These are phyloP conservation scores for Solanum hybrid DNA, from an alignment of 305 asterid genomes.

Conservation along the genomic window DNA sequence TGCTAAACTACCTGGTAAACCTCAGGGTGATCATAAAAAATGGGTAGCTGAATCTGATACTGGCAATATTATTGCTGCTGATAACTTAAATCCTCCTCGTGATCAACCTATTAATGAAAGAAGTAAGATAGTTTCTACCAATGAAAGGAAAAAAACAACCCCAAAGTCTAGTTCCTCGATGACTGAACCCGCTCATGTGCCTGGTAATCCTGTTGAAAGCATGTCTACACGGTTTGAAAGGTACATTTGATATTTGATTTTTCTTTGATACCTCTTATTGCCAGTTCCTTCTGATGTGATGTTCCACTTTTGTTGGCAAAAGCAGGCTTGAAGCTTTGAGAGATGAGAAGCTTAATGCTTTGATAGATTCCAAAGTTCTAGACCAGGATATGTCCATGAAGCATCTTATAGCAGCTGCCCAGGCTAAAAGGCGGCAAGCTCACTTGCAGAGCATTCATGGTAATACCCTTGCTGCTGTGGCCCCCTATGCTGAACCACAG, in stretches of 20 bases:
- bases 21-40: constrained; percentile 33
- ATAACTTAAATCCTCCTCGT: constrained; percentile 23
- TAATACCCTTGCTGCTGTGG: constrained; percentile 25
- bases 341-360: constrained; percentile 28
- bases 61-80: constrained; percentile 23
- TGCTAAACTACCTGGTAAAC: constrained; percentile 28
- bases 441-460: constrained; percentile 42
- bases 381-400: constrained; percentile 58
- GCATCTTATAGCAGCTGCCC: constrained; percentile 86
- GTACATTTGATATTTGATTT: constrained; percentile 22
- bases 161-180: constrained; percentile 31
- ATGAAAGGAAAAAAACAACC: constrained; percentile 44
- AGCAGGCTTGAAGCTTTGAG: constrained; percentile 49
- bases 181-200: constrained; percentile 26
- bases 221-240: constrained; percentile 39
- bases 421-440: constrained; percentile 66
- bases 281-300: constrained; percentile 1
- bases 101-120: constrained; percentile 41
- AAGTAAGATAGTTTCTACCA: constrained; percentile 39
- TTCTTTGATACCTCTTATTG: constrained; percentile 5
- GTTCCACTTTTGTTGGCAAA: constrained; percentile 18
- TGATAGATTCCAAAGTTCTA: constrained; percentile 32
- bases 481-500: constrained; percentile 37
- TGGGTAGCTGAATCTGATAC: constrained; percentile 23
- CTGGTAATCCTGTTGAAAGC: constrained; percentile 30